These are phyloP conservation scores for Glebionis coronaria DNA, from an alignment of 129 eudicot species.

Conservation along the genomic window DNA sequence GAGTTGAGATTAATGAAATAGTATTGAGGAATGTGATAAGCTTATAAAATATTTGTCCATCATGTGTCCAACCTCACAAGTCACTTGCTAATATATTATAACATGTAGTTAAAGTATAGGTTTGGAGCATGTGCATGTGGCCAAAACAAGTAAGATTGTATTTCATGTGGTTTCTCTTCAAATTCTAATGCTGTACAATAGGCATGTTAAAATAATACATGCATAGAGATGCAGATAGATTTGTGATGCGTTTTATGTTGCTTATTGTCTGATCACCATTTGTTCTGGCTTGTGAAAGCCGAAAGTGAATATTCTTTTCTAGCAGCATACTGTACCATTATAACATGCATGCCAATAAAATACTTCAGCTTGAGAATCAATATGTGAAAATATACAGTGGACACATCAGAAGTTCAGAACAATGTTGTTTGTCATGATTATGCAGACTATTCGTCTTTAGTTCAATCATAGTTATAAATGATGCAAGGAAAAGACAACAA, in stretches of 20 bases:
- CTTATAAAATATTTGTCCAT: conserved; percentile 20
- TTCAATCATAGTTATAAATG: neutral
- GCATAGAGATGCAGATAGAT: conserved; percentile 19
- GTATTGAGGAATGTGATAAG: conserved; percentile 36
- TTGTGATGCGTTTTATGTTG: conserved; percentile 17
- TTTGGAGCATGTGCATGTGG: conserved; percentile 52
- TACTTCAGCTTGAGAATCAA: neutral
- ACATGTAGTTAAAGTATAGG: conserved; percentile 14
- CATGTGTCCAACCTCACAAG: conserved; percentile 42
- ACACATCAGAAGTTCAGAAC: conserved; percentile 14
- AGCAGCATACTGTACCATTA: conserved; percentile 7
- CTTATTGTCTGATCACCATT: conserved; percentile 11
- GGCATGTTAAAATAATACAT: conserved; percentile 7
- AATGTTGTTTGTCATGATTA: neutral
- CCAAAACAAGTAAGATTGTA: conserved; percentile 54
- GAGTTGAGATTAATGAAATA: conserved; percentile 19
- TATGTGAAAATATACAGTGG: conserved; percentile 5
- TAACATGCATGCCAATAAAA: neutral
- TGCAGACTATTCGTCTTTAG: neutral
- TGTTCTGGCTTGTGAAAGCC: conserved; percentile 5
- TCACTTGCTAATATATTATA: conserved; percentile 35
- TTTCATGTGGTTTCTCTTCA: conserved; percentile 58
- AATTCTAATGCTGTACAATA: conserved; percentile 20
- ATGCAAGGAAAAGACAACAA: conserved; percentile 11
- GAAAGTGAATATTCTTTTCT: conserved; percentile 9